Evolutionary conservation across 1,139 yeast species (phyloP), one percentile per base, ranked within the genome.

Genomic region (Hyphopichia buzzinii): DNA sequence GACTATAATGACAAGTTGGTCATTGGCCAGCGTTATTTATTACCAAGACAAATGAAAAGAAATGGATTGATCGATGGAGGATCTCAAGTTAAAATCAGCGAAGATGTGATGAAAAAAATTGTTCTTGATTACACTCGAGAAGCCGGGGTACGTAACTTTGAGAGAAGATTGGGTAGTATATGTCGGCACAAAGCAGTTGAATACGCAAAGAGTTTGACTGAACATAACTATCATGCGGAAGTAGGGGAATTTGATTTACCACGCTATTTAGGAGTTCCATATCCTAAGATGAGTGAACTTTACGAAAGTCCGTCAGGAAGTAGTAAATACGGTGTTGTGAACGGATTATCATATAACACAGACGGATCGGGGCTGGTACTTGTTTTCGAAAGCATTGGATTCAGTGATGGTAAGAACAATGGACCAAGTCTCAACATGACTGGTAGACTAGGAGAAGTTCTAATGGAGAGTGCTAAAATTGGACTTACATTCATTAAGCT

Each of bases 301-400:
- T 57, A 53, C 31, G 63, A 59, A 3, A 41, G 54, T 8, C 36
- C 50, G 25, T 29, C 77, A 63, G 50, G 63, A 61, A 40, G 57
- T 16, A 47, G 55, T 26, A 67, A 69, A 19, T 73, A 72, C 44
- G 97, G 97, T 1, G 77, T 87, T 10, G 96, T 88, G n/a, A 87
- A 88, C 56, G 97, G 97, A 0, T 67, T 89, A 38, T 88, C 96
- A 1, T 89, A 88, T 57, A 87, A 85, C 63, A 81, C 90, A 2
- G 87, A 86, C 49, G 97, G 96, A 1, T 80, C 86, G 12, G 97
- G 97, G 0, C 84, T 95, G 1, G 80, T 86, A 1, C 67, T 89
- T 36, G 79, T 83, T 16, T 85, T 89, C 58, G 96, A 89, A 57
- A 80, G 90, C 48, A 77, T 87, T 32, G 80, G 84, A 11, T 77